Evolutionary conservation across 306 rosid species (phyloP).

Genomic region (Lathyrus sativus): DNA sequence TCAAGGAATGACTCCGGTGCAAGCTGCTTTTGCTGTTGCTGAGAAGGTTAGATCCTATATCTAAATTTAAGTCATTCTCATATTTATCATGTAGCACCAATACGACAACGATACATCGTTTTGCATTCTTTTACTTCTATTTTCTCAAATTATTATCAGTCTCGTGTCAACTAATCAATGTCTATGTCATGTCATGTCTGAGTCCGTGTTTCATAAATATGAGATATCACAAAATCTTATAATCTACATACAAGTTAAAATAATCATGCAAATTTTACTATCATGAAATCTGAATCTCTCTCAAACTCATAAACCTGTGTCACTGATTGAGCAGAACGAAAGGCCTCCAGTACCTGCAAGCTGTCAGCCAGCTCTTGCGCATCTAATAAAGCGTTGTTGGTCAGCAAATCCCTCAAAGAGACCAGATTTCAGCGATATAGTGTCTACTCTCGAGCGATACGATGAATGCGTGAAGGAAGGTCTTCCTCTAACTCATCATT

Average conservation of each 20-base stretch:
- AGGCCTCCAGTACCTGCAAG: slow-evolving; percentile 95
- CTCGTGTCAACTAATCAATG: neutral
- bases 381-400: slow-evolving; percentile 94
- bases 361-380: slow-evolving; percentile 90
- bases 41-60: slow-evolving; percentile 68
- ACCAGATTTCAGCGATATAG: slow-evolving; percentile 91
- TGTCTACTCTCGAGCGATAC: slow-evolving; percentile 77
- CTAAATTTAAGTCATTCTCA: neutral
- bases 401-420: slow-evolving; percentile 88
- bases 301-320: neutral
- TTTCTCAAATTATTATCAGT: neutral
- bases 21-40: slow-evolving; percentile 98
- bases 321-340: slow-evolving; percentile 66
- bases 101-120: neutral
- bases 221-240: neutral
- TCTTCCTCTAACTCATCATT: slow-evolving; percentile 88
- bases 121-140: neutral
- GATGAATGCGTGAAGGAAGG: slow-evolving; percentile 96
- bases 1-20: slow-evolving; percentile 99
- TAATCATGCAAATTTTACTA: neutral
- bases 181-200: neutral
- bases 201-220: neutral
- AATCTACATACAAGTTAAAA: neutral
- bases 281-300: neutral
- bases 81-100: neutral